Evolutionary conservation across 352 stramenopile species (phyloP), one percentile per base, ranked within the genome.

Genomic region (Pythium sp.): DNA sequence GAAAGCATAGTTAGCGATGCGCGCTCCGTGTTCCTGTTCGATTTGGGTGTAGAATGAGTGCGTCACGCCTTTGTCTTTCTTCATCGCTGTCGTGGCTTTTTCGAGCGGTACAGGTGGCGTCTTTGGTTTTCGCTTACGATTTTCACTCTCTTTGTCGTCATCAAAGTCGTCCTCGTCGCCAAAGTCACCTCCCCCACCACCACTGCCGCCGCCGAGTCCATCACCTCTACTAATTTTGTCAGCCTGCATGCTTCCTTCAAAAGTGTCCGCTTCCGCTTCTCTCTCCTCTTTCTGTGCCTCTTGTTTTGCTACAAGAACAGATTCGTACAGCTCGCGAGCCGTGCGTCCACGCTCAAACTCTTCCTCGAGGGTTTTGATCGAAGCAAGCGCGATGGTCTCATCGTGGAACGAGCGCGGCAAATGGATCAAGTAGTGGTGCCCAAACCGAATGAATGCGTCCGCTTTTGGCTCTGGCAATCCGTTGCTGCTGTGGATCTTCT

Each of bases 41-140:
- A 92, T 79, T 69, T 88, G 82, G 18, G 86, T 84, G 67, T 89
- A 92, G 61, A 94, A 94, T 14, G 86, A 92, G 68, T 94, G 84
- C 1, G 86, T 86, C 8, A 87, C 81, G 22, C 83, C 84, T 60
- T 89, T 91, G 41, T 94, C 86, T 5, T 74, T 74, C 53, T 28
- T 70, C 15, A 67, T 75, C n/a, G 78, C 69, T 1, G 67, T 74
- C 34, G 64, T 65, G 0, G 80, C 84, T 55, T 77, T 88, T 28
- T 77, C 66, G 8, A 91, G 73, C 3, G 64, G 58, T 41, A 86
- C 72, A 5, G 65, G 58, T 15, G 71, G 70, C 11, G 60, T 65
- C 38, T 24, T 46, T 22, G 58, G 62, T 14, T 43, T 75, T 6
- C 0, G 18, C 20, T 47, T 41, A 26, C 51, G 60, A 1, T 11